Evolutionary conservation across 192 early-diverging fungal species (phyloP), one percentile per base, ranked within the genome.

Genomic region (Thoreauomyces humboldtii): DNA sequence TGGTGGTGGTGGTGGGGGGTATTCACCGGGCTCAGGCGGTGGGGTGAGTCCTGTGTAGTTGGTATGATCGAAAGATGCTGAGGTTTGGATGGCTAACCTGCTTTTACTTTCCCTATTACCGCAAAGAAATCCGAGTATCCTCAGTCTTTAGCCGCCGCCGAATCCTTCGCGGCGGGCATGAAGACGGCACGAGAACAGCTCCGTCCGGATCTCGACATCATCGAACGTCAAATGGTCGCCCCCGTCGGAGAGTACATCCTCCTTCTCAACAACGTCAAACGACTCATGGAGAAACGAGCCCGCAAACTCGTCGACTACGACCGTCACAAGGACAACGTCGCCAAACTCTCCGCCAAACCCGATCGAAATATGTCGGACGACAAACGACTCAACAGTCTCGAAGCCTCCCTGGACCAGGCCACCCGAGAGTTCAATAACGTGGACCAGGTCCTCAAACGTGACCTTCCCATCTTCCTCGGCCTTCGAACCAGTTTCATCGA

Each of bases 231-330:
- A 14, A 84, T 98, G 1, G 83, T 98, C 5, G 77, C 77, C 9
- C 96, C 96, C 1, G 60, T 88, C 24, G 63, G 71, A 17, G 92
- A 96, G 63, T 78, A 91, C 61, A 74, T 91, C 46, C 71, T 73
- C 4, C 73, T 96, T 54, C 76, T 93, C 72, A 86, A 88, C 59
- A 75, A 84, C 43, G 89, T 98, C 36, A 84, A 86, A 69, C 89
- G 87, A 69, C 81, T 91, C 15, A 91, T 98, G 31, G 82, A 81
- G 7, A 98, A 98, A 78, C 85, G 94, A 24, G 82, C 86, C 32
- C 94, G 94, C 77, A 98, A 98, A 76, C 73, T 92, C 35, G 63
- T 95, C 9, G 96, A 98, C 73, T 98, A 91, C 68, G 96, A 98
- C 67, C 83, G 96, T 31, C 87, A 88, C 72, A 71, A 83, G 11